Conservation (phyloP, 2,329 filamentous ascomycete genomes). For the Chlorencoelia australis region DNA sequence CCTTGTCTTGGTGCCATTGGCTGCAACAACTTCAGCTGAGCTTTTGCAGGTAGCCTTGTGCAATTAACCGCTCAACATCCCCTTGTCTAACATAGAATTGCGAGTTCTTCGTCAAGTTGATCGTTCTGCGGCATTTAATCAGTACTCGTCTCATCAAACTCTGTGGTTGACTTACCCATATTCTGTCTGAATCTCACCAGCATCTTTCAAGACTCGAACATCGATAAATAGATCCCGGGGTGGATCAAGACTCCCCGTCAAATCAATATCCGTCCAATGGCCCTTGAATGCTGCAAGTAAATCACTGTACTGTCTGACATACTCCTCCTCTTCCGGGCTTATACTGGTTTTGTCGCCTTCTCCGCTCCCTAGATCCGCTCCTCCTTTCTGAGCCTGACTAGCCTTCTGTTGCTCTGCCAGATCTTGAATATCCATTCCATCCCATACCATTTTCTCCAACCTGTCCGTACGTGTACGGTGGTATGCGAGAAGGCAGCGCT, state of each 20-base stretch:
- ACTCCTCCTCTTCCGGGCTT: slow-evolving; percentile 94
- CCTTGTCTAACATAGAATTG: slow-evolving; percentile 95
- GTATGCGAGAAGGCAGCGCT: slow-evolving; percentile 89
- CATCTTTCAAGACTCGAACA: slow-evolving; percentile 89
- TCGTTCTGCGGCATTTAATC: slow-evolving; percentile 50
- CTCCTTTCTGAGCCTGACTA: slow-evolving; percentile 25
- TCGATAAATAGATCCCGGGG: slow-evolving; percentile 96
- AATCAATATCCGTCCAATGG: slow-evolving; percentile 94
- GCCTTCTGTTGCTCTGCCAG: slow-evolving; percentile 41
- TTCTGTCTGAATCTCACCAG: slow-evolving; percentile 97
- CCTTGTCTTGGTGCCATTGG: too few relatives aligned
- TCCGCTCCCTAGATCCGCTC: slow-evolving; percentile 29
- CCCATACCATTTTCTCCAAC: slow-evolving; percentile 90
- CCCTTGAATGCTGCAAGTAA: slow-evolving; percentile 94
- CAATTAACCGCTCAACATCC: slow-evolving; percentile 88
- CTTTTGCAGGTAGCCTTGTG: slow-evolving; percentile 89
- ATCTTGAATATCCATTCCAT: slow-evolving; percentile 73
- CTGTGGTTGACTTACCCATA: slow-evolving; percentile 62
- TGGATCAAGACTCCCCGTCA: slow-evolving; percentile 87
- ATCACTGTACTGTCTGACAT: slow-evolving; percentile 84
- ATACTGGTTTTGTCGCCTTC: slow-evolving; percentile 60
- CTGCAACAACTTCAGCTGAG: slow-evolving; percentile 59
- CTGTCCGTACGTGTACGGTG: slow-evolving; percentile 85
- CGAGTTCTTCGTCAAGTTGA: slow-evolving; percentile 94
- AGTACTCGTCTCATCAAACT: slow-evolving; percentile 3